A percentile compares a stretch with the other conserved stretches of the same genome.
These are phyloP conservation scores for Westerdykella aurantiaca DNA, from an alignment of 2,329 filamentous ascomycete genomes.

Conservation along the genomic window DNA sequence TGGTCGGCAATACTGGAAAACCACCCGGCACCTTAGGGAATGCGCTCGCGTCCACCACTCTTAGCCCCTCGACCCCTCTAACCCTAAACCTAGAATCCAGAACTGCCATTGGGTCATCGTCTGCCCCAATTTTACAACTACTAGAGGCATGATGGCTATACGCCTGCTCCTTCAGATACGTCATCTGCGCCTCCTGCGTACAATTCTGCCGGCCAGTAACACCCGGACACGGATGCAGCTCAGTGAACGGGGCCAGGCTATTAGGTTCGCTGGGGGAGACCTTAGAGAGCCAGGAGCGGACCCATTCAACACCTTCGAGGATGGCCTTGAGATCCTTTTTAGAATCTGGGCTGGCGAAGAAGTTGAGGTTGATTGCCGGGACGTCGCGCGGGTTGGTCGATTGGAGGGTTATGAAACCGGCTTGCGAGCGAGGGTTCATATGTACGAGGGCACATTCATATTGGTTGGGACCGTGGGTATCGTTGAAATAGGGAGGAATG, in stretches of 20 bases:
- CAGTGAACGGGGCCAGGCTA: slow-evolving; percentile 38
- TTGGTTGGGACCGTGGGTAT: slow-evolving; percentile 16
- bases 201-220: slow-evolving; percentile 49
- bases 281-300: slow-evolving; percentile 37
- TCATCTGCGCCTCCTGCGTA: slow-evolving; percentile 35
- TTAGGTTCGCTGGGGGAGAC: slow-evolving; percentile 21
- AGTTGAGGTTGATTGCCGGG: slow-evolving; percentile 48
- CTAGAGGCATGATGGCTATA: slow-evolving; percentile 9
- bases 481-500: slow-evolving; percentile 15
- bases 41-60: slow-evolving; percentile 35
- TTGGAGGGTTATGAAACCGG: slow-evolving; percentile 54
- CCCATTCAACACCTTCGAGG: slow-evolving; percentile 51
- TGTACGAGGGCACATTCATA: slow-evolving; percentile 26
- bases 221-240: slow-evolving; percentile 48
- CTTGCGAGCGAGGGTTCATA: slow-evolving; percentile 52
- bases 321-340: slow-evolving; percentile 49
- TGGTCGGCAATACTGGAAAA: slow-evolving; percentile 47
- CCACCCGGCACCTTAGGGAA: slow-evolving; percentile 40
- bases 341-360: slow-evolving; percentile 33
- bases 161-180: slow-evolving; percentile 12
- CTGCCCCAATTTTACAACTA: slow-evolving; percentile 6
- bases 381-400: slow-evolving; percentile 56
- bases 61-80: slow-evolving; percentile 39
- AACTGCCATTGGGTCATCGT: slow-evolving; percentile 7
- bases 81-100: slow-evolving; percentile 11